These are phyloP conservation scores for Achlya hypogyna DNA, from an alignment of 352 stramenopile genomes.

Conservation along the genomic window DNA sequence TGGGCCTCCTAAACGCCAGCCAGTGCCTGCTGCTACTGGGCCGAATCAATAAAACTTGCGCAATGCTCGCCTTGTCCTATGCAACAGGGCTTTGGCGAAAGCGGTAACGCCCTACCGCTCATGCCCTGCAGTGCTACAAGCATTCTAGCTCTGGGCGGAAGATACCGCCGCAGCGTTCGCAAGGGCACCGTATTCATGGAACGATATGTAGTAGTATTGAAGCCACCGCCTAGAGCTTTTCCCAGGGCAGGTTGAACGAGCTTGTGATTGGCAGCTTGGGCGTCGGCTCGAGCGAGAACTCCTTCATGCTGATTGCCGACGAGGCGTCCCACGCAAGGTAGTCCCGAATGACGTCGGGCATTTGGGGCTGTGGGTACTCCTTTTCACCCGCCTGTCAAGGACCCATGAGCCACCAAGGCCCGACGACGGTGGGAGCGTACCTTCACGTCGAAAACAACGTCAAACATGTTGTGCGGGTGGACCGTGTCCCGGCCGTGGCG, in stretches of 20 bases:
- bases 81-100: too few relatives aligned
- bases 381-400: slow-evolving; percentile 34
- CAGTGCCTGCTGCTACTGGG: too few relatives aligned
- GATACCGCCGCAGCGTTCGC: too few relatives aligned
- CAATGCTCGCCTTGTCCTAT: too few relatives aligned
- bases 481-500: slow-evolving; percentile 35
- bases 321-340: slow-evolving; percentile 52
- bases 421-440: too few relatives aligned
- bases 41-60: too few relatives aligned
- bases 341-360: slow-evolving; percentile 38
- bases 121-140: too few relatives aligned
- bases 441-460: neutral
- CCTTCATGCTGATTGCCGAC: slow-evolving; percentile 50
- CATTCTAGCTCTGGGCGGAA: too few relatives aligned
- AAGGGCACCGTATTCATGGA: too few relatives aligned
- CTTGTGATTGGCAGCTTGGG: neutral
- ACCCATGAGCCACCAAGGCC: slow-evolving; percentile 27
- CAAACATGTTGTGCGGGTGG: neutral
- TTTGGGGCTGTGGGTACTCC: slow-evolving; percentile 26
- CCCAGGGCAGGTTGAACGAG: slow-evolving; percentile 12
- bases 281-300: neutral
- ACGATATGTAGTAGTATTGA: too few relatives aligned
- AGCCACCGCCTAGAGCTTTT: neutral
- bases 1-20: too few relatives aligned
- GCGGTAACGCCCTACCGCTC: too few relatives aligned